phyloP scores from a whole-genome alignment of 2,329 filamentous ascomycete genomes.

The Botrytis cinerea region DNA sequence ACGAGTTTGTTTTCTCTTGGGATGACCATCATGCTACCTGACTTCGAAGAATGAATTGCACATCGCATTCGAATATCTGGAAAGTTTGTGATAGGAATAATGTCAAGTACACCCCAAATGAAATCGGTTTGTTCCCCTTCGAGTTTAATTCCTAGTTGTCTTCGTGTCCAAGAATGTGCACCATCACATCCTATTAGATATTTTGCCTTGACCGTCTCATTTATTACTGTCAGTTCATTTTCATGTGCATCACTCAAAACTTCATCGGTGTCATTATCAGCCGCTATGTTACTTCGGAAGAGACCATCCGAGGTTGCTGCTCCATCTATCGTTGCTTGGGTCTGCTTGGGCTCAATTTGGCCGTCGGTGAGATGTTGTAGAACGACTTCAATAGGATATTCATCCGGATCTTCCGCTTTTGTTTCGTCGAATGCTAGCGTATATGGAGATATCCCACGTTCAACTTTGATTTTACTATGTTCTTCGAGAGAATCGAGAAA shows the following conservation, averaged over 20 bases:
- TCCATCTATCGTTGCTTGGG: conserved; percentile 38
- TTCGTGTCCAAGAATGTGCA: conserved; percentile 55
- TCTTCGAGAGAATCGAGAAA: conserved; percentile 63
- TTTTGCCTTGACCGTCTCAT: conserved; percentile 58
- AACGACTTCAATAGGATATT: conserved; percentile 62
- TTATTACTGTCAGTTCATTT: conserved; percentile 49
- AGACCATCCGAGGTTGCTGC: conserved; percentile 51
- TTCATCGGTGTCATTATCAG: conserved; percentile 57
- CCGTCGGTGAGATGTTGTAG: conserved; percentile 59
- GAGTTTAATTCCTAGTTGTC: conserved; percentile 56
- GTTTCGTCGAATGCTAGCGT: conserved; percentile 56
- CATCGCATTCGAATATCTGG: conserved; percentile 62
- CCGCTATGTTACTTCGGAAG: conserved; percentile 59
- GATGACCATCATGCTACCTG: conserved; percentile 62
- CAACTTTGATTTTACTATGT: conserved; percentile 56
- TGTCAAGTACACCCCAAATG: conserved; percentile 59
- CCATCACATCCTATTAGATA: conserved; percentile 66
- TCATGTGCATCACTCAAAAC: conserved; percentile 42
- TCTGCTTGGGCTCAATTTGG: conserved; percentile 55
- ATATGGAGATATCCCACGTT: conserved; percentile 61
- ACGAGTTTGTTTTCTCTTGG: conserved; percentile 58
- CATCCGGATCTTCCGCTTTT: conserved; percentile 50
- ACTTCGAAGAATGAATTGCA: conserved; percentile 53
- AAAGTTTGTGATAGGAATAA: conserved; percentile 46
- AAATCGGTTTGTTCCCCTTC: conserved; percentile 59